A percentile compares a stretch with the other conserved stretches of the same genome.
phyloP scores from a whole-genome alignment of 192 early-diverging fungal genomes.

The Coemansia sp. region DNA sequence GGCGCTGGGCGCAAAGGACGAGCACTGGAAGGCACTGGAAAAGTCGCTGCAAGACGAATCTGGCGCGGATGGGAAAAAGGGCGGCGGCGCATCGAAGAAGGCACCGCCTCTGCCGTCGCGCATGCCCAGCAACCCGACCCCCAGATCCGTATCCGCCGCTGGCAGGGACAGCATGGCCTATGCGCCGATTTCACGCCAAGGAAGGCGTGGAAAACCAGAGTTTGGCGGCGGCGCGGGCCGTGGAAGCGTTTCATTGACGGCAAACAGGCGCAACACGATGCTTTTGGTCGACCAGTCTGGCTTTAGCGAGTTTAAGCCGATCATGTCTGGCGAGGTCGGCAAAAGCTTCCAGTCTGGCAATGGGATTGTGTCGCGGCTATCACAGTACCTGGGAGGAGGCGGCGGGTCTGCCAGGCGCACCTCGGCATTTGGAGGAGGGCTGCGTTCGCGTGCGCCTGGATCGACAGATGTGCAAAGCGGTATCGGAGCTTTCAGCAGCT shows the following conservation, averaged over 20 bases:
- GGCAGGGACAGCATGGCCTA: constrained; percentile 45
- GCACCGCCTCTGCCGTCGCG: constrained; percentile 21
- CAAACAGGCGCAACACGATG: constrained; percentile 39
- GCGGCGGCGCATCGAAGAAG: constrained; percentile 6
- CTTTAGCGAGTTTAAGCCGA: constrained; percentile 12
- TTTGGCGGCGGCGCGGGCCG: neutral
- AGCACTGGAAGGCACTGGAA: constrained; percentile 57
- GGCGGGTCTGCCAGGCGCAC: constrained; percentile 3
- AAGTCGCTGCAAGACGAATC: constrained; percentile 17
- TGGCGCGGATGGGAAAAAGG: constrained; percentile 12
- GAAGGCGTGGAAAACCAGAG: neutral
- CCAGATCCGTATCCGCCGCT: neutral
- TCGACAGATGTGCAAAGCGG: neutral
- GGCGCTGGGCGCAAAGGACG: constrained; percentile 67
- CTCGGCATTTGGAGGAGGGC: constrained; percentile 10
- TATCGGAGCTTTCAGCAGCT: neutral
- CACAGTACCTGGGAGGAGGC: constrained; percentile 50
- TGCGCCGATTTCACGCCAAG: constrained; percentile 26
- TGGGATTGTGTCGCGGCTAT: constrained; percentile 39
- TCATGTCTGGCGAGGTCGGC: constrained; percentile 1
- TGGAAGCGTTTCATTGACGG: constrained; percentile 19
- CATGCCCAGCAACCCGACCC: constrained; percentile 14
- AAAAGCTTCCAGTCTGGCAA: constrained; percentile 1
- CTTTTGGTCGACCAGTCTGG: constrained; percentile 47
- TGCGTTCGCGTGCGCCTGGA: constrained; percentile 8